Evolutionary conservation across 2,329 filamentous ascomycete genomes (phyloP).

Genomic region (Ceratocystis colombiana): DNA sequence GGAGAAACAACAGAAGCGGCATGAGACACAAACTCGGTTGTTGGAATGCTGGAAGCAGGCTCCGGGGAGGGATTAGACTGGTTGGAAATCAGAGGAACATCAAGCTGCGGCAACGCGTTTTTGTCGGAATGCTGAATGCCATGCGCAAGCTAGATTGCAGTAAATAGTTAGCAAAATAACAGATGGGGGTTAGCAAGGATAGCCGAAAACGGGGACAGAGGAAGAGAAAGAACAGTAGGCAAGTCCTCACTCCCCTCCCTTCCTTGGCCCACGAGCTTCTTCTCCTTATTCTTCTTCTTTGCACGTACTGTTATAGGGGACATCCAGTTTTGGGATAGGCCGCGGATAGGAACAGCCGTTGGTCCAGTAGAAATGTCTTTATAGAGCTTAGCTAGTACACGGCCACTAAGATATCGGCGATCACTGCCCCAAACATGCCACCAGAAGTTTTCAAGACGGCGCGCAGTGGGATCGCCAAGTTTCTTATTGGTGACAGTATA

Average conservation of each 20-base stretch:
- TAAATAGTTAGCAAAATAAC: too few species aligned
- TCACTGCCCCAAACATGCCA: slow-evolving; percentile 56
- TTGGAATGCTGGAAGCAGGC: slow-evolving; percentile 20
- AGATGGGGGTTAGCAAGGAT: neutral
- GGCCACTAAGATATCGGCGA: slow-evolving; percentile 43
- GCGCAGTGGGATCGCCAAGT: slow-evolving; percentile 51
- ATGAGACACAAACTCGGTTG: neutral
- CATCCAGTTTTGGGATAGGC: slow-evolving; percentile 45
- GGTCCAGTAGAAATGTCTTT: slow-evolving; percentile 49
- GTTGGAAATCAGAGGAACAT: neutral
- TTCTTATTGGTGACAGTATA: slow-evolving; percentile 51
- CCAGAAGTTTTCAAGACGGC: slow-evolving; percentile 55
- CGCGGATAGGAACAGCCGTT: slow-evolving; percentile 46
- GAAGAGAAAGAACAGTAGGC: neutral
- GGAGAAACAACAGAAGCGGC: slow-evolving; percentile 8
- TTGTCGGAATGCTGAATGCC: slow-evolving; percentile 17
- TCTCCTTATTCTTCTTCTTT: neutral
- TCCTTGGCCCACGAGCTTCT: too few species aligned
- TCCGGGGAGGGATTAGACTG: neutral
- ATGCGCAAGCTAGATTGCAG: neutral
- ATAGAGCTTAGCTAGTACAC: slow-evolving; percentile 46
- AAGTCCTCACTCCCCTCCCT: too few species aligned
- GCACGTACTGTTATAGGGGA: slow-evolving; percentile 34
- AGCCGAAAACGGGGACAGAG: slow-evolving; percentile 1
- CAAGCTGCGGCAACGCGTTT: slow-evolving; percentile 14